These are phyloP conservation scores for Psilocybe subaeruginosa DNA, from an alignment of 768 basidiomycete species.

Conservation along the genomic window DNA sequence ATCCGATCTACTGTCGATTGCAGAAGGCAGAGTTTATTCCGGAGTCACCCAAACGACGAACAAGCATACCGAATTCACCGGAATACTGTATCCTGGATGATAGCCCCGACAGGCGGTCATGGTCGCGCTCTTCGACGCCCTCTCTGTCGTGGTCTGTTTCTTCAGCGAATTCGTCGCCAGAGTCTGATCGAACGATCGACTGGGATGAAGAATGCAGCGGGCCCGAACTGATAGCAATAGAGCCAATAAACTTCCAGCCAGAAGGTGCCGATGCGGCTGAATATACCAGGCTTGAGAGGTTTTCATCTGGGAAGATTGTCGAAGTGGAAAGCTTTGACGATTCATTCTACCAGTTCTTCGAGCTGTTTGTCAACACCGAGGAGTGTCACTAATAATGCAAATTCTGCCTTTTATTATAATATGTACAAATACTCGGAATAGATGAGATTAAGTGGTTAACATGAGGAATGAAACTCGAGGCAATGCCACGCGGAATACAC, in stretches of 20 bases:
- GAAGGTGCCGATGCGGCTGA: background rate
- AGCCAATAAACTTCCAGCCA: background rate
- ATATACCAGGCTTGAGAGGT: background rate
- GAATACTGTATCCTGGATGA: background rate
- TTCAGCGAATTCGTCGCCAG: conserved; percentile 1
- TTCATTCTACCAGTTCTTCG: conserved; percentile 13
- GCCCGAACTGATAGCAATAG: background rate
- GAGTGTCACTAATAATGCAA: background rate
- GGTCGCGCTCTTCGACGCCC: background rate
- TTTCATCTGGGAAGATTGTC: background rate
- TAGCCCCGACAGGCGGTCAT: background rate
- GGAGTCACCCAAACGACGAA: background rate
- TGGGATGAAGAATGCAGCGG: background rate
- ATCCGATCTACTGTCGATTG: background rate
- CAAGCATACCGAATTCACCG: background rate
- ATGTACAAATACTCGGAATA: no score
- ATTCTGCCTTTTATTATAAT: no score
- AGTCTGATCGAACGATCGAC: background rate
- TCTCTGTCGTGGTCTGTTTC: background rate
- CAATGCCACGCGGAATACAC: conserved; percentile 14
- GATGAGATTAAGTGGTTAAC: background rate
- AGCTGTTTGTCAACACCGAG: conserved; percentile 20
- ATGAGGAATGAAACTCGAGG: background rate
- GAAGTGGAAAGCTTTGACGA: background rate
- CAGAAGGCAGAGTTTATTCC: background rate